phyloP scores from a whole-genome alignment of 2,329 filamentous ascomycete genomes.

The Sarocladium oryzae region DNA sequence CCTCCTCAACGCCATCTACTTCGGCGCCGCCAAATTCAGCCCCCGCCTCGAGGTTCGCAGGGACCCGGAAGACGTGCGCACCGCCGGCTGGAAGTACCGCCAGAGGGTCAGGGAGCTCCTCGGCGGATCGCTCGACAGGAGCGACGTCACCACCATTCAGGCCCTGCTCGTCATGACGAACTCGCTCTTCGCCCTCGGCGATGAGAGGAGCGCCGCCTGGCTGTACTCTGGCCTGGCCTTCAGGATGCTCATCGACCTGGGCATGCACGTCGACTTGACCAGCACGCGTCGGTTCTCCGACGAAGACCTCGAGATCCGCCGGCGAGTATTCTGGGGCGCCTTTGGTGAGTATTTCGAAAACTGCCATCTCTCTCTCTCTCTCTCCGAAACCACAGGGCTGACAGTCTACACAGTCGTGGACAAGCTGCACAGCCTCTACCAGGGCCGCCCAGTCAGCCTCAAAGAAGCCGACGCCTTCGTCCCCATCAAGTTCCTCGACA shows the following conservation, averaged over 20 bases:
- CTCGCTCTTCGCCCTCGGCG: constrained; percentile 42
- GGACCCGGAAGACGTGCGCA: constrained; percentile 37
- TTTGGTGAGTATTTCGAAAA: constrained; percentile 30
- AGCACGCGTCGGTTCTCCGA: constrained; percentile 28
- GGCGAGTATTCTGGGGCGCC: constrained; percentile 38
- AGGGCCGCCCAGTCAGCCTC: constrained; percentile 42
- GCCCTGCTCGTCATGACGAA: constrained; percentile 45
- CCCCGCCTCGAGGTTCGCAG: constrained; percentile 36
- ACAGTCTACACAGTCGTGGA: constrained; percentile 26
- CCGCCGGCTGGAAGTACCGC: constrained; percentile 41
- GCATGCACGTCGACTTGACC: constrained; percentile 40
- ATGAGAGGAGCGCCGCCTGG: constrained; percentile 48
- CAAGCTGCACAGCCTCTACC: constrained; percentile 49
- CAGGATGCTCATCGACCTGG: constrained; percentile 47
- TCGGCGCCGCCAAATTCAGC: constrained; percentile 38
- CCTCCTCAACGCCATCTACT: constrained; percentile 49
- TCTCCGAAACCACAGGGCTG: no score
- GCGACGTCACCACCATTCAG: constrained; percentile 47
- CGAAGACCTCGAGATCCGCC: constrained; percentile 38
- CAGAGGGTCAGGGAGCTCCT: constrained; percentile 40
- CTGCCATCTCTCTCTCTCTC: no score
- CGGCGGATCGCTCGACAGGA: constrained; percentile 36
- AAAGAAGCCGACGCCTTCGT: constrained; percentile 40
- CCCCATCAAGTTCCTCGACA: constrained; percentile 40
- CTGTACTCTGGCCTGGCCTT: constrained; percentile 51